phyloP scores from a whole-genome alignment of 257 asterid genomes.

The Solanum lycopersicoides region DNA sequence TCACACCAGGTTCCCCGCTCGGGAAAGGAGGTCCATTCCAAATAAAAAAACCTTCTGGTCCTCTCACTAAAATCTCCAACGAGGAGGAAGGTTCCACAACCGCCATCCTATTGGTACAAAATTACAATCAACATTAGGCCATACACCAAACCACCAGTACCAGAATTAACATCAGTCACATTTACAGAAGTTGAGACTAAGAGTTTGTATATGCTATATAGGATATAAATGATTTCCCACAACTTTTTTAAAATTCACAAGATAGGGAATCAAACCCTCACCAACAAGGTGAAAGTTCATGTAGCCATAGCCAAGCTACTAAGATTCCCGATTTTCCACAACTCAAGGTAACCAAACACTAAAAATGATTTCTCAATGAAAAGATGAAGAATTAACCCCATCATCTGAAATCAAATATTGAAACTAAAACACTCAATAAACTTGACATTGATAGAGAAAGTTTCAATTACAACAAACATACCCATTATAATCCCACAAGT shows the following conservation, averaged over 20 bases:
- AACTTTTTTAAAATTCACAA: not conserved
- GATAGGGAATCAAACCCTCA: not conserved
- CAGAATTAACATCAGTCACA: not conserved
- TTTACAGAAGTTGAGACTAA: not conserved
- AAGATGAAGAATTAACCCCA: not conserved
- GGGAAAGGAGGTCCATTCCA: conserved; percentile 90
- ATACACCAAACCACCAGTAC: not conserved
- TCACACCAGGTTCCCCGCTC: conserved; percentile 54
- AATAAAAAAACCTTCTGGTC: conserved; percentile 55
- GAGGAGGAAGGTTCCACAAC: conserved; percentile 41
- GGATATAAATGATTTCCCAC: not conserved
- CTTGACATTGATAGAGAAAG: not conserved
- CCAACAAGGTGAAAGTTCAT: not conserved
- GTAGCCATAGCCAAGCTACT: not conserved
- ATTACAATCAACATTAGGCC: not conserved
- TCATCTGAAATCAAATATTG: not conserved
- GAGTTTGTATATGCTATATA: not conserved
- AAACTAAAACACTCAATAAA: not conserved
- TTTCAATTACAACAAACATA: not conserved
- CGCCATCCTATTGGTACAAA: conserved; percentile 37
- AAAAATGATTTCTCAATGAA: not conserved
- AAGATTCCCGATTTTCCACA: not conserved
- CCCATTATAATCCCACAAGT: not conserved
- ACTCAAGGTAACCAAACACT: not conserved
- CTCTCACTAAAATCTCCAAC: conserved; percentile 64